Evolutionary conservation across 768 basidiomycete genomes (phyloP), one percentile per base, ranked within the genome.

Genomic region (Astraeus odoratus): DNA sequence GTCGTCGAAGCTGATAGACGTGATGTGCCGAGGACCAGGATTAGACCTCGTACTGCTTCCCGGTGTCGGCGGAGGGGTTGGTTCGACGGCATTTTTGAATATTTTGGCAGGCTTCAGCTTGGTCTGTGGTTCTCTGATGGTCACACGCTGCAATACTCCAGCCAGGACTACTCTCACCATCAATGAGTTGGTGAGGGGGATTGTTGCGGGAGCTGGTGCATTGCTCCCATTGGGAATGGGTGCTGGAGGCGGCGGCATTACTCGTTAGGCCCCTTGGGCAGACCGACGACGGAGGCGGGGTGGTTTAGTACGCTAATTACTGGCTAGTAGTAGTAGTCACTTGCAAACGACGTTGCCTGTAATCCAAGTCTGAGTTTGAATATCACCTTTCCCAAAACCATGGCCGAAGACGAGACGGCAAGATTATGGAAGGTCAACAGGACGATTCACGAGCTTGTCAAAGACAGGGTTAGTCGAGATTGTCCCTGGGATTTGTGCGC

Each of bases 401-500:
- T 87, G 83, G 69, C 74, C 52, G 84, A 87, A 55, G 86, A 89
- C 68, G 87, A 90, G 64, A 78, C 83, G 49, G 86, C 93, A 47
- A 83, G 82, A 59, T 75, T 98, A 59, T 98, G 93, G 91, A 86
- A 94, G 59, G 93, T 98, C 51, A 92, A 92, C 66, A 72, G 90
- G 57, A 98, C 96, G 39, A 86, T 97, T 34, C 94, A 97, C 62
- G 95, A 99, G 67, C 81, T 99, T 42, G 90, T 94, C 51, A 80
- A 83, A 63, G 95, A 99, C 65, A 80, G 96, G 73, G 96, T 97
- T 60, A 30, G 51, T 56, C 47, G 47, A 43, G 44, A 45, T 51
- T 25, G 8, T 46, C n/a, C 51, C 39, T 22, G 48, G 20, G 22
- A 35, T 37, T 24, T 35, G 43, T 42, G 56, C 54, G 59, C 35